Conservation (phyloP, 1,284 basidiomycete genomes). For the Athelia sp. region DNA sequence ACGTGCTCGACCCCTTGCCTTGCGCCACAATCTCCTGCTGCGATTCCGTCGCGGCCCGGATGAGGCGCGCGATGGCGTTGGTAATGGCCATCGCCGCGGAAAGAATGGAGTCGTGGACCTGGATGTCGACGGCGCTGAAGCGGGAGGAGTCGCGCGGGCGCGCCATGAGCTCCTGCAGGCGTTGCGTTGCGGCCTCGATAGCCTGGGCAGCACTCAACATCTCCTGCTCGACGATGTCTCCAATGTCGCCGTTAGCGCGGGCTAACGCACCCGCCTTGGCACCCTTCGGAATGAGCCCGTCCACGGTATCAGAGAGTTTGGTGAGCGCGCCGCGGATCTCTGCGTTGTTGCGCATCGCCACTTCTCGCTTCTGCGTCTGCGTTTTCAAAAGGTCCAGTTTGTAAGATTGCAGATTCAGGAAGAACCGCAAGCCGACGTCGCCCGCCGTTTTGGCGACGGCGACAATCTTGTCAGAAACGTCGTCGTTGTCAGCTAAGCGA, state of each 20-base stretch:
- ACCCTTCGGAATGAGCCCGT: conserved; percentile 83
- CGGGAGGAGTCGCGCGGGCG: conserved; percentile 82
- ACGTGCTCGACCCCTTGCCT: conserved; percentile 87
- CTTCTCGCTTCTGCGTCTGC: conserved; percentile 74
- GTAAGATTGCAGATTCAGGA: conserved; percentile 95
- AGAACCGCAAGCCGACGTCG: conserved; percentile 86
- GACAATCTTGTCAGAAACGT: conserved; percentile 87
- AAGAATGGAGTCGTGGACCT: conserved; percentile 98
- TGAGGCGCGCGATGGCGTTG: conserved; percentile 90
- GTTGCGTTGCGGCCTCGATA: conserved; percentile 90
- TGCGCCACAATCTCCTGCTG: conserved; percentile 98
- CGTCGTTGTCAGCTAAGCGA: conserved; percentile 86
- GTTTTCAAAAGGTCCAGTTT: conserved; percentile 74
- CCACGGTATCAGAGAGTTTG: conserved; percentile 85
- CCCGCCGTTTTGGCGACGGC: conserved; percentile 83
- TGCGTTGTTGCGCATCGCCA: conserved; percentile 87
- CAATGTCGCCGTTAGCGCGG: conserved; percentile 88
- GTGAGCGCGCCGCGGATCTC: conserved; percentile 79
- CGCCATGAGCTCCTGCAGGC: conserved; percentile 86
- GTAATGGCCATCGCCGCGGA: conserved; percentile 93
- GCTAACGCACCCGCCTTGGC: conserved; percentile 66
- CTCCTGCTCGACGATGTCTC: conserved; percentile 94
- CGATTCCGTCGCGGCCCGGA: conserved; percentile 93
- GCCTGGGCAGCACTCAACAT: conserved; percentile 93
- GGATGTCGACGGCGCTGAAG: conserved; percentile 87